Base-by-base conservation (phyloP, 768 basidiomycete species). In the Nidularia pulvinata region DNA sequence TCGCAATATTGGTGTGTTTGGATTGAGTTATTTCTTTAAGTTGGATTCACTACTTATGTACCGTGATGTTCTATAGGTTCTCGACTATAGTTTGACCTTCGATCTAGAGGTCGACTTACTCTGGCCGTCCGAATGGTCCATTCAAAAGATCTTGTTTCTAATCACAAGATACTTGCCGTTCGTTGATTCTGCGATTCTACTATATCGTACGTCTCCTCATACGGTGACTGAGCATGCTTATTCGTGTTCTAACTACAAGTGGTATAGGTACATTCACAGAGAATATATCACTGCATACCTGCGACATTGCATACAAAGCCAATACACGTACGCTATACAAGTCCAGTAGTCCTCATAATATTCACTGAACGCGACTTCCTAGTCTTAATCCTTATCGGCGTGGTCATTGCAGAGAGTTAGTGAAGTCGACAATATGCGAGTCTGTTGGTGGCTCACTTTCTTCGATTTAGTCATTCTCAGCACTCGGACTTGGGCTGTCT, bases 111-210 rank as follows among this genome's bases (percentile, higher is more conserved):
- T 58, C 30, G 35, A 16, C 4, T 52, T 54, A 10, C 58, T 65
- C 11, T 65, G 64, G 63, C 43, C 35, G 16, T 37, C 52, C 11
- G 52, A 55, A 46, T 57, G 55, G 58, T 60, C 51, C 30, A 34
- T 44, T 16, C 55, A 50, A 11, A 65, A 61, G 35, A 37, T 59
- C 14, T 47, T 65, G 35, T 65, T 61, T 44, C 11, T 65, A 39
- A 25, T 65, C 11, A 59, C 59, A 37, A 57, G 60, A 48, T 65
- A 65, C 30, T 58, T 58, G 16, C 50, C 58, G 3, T 55, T 65
- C 36, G 35, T 59, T 4, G 61, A 65, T 44, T 59, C 55, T n/a
- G 61, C 51, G 7, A 54, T 62, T 6, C 50, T 65, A 13, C 55
- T 61, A 4, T 59, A 53, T 46, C 58, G 64, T 65, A 48, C 48